Percentiles rank a stretch among this genome's conserved stretches.
Conservation (phyloP, 2,329 filamentous ascomycete genomes). For the Mycosphaerella sp. region DNA sequence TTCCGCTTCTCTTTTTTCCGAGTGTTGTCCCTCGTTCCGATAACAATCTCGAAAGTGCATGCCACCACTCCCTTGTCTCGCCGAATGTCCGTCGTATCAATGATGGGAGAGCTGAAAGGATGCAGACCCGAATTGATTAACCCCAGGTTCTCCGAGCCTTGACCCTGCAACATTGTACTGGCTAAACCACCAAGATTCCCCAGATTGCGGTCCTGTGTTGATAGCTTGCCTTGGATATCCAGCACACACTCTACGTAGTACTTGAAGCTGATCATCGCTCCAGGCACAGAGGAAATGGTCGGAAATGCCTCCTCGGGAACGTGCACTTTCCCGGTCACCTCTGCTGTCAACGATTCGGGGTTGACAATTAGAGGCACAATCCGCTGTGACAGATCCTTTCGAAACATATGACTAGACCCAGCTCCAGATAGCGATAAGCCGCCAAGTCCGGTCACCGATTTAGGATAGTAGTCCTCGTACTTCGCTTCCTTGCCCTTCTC, state of each 20-base stretch:
- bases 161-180: constrained; percentile 18
- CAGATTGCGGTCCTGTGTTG: constrained; percentile 57
- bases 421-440: constrained; percentile 81
- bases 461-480: constrained; percentile 79
- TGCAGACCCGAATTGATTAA: constrained; percentile 13
- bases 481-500: constrained; percentile 62
- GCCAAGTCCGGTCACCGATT: constrained; percentile 76
- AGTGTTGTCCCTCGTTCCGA: constrained; percentile 75
- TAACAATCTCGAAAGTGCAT: constrained; percentile 75
- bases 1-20: constrained; percentile 43
- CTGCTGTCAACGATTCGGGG: constrained; percentile 67
- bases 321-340: constrained; percentile 74
- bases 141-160: constrained; percentile 4
- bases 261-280: constrained; percentile 89
- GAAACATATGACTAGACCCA: constrained; percentile 83
- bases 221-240: constrained; percentile 81
- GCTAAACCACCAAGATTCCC: constrained; percentile 25
- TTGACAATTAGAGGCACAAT: constrained; percentile 86
- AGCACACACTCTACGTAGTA: constrained; percentile 91
- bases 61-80: constrained; percentile 89
- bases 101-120: constrained; percentile 52
- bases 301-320: constrained; percentile 89
- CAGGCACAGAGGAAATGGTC: constrained; percentile 81
- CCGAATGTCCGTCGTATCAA: constrained; percentile 79
- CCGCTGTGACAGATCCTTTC: constrained; percentile 86